phyloP scores from a whole-genome alignment of 495 filamentous ascomycete genomes.

The Lophiotrema nucula region DNA sequence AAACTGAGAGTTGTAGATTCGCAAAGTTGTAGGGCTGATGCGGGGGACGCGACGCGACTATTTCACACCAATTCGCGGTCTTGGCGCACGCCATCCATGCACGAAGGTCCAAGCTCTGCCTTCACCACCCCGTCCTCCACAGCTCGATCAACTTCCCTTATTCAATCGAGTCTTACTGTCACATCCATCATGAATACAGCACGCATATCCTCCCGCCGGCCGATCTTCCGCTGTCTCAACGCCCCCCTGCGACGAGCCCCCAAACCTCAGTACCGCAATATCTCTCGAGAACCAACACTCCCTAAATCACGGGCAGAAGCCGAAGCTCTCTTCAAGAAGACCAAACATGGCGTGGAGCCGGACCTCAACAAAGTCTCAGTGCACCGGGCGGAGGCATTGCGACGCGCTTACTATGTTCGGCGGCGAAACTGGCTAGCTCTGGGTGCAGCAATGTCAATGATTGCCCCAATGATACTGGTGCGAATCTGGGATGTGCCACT shows the following conservation, averaged over 20 bases:
- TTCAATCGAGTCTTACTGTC: too few relatives aligned
- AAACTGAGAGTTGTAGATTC: too few relatives aligned
- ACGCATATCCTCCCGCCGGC: constrained; percentile 15
- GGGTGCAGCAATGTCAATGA: constrained; percentile 27
- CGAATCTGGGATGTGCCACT: constrained; percentile 12
- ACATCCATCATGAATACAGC: constrained; percentile 27
- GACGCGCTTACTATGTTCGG: constrained; percentile 2
- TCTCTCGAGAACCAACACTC: not conserved
- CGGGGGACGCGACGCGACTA: too few relatives aligned
- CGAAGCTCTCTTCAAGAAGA: not conserved
- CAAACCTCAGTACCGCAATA: not conserved
- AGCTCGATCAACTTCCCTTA: too few relatives aligned
- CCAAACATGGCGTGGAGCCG: not conserved
- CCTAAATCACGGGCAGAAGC: not conserved
- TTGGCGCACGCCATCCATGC: too few relatives aligned
- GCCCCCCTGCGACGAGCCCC: constrained; percentile 11
- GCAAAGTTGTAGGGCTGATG: too few relatives aligned
- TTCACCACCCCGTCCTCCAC: too few relatives aligned
- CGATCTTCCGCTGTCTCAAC: constrained; percentile 29
- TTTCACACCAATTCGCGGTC: too few relatives aligned
- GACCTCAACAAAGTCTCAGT: constrained; percentile 15
- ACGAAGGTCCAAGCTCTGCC: too few relatives aligned
- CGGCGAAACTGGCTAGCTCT: constrained; percentile 21
- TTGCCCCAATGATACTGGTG: constrained; percentile 22
- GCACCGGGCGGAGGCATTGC: constrained; percentile 19